Conservation (phyloP, 768 basidiomycete genomes). For the Melanogaster broomeanus region DNA sequence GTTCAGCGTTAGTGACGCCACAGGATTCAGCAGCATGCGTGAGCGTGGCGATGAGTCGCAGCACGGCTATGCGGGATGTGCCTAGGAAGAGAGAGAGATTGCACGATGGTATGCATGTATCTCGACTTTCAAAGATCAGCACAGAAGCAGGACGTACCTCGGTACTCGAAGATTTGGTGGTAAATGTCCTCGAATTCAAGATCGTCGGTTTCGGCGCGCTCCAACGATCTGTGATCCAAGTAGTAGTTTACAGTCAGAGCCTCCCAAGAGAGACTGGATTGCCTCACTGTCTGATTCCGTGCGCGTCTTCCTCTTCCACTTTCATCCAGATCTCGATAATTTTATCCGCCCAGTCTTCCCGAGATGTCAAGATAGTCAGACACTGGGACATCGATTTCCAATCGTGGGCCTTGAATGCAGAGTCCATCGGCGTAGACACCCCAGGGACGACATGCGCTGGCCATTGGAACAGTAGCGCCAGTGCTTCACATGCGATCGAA, state of each 20-base stretch:
- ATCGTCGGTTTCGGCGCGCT: slow-evolving; percentile 14
- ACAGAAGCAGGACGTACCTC: slow-evolving; percentile 9
- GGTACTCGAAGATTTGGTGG: slow-evolving; percentile 16
- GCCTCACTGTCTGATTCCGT: slow-evolving; percentile 18
- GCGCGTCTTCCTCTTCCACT: slow-evolving; percentile 27
- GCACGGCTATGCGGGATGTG: slow-evolving; percentile 25
- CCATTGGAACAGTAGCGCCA: slow-evolving; percentile 26
- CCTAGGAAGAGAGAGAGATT: slow-evolving; percentile 11
- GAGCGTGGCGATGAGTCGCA: slow-evolving; percentile 30
- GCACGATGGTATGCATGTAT: neutral
- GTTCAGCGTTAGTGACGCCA: slow-evolving; percentile 22
- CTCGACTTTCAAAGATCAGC: neutral
- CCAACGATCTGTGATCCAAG: slow-evolving; percentile 15
- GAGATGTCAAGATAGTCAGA: slow-evolving; percentile 23
- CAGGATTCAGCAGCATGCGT: slow-evolving; percentile 15
- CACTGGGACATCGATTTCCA: slow-evolving; percentile 23
- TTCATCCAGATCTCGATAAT: slow-evolving; percentile 27
- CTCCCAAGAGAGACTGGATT: neutral
- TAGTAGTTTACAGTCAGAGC: neutral
- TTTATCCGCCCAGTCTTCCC: slow-evolving; percentile 29
- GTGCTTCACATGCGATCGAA: slow-evolving; percentile 23
- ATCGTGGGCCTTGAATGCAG: slow-evolving; percentile 18
- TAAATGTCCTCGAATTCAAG: slow-evolving; percentile 14
- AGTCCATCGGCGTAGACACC: slow-evolving; percentile 14
- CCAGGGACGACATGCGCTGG: slow-evolving; percentile 23